Evolutionary conservation across 2,329 filamentous ascomycete species (phyloP).

Genomic region (Fusarium equiseti): DNA sequence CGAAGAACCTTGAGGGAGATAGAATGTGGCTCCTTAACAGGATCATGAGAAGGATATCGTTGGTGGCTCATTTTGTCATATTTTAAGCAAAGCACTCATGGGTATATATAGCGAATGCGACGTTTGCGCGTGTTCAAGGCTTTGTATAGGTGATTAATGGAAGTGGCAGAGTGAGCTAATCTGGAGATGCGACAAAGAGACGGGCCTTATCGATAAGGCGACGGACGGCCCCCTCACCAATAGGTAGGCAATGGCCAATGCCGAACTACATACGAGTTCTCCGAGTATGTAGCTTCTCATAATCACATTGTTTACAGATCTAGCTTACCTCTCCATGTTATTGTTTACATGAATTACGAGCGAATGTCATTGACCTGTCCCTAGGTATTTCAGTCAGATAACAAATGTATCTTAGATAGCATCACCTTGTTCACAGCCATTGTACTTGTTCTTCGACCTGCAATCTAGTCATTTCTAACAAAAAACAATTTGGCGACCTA

Average conservation of each 20-base stretch:
- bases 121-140: neutral
- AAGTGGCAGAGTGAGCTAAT: neutral
- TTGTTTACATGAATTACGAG: constrained; percentile 25
- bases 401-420: constrained; percentile 1
- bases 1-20: constrained; percentile 82
- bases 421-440: constrained; percentile 29
- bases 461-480: constrained; percentile 36
- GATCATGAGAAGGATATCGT: constrained; percentile 67
- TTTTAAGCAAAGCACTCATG: neutral
- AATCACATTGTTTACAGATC: neutral
- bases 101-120: neutral
- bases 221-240: constrained; percentile 5
- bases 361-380: constrained; percentile 1
- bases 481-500: constrained; percentile 37
- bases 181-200: constrained; percentile 16
- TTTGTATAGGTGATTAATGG: neutral
- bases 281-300: neutral
- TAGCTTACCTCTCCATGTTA: neutral
- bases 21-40: constrained; percentile 79
- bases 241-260: neutral
- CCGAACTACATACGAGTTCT: constrained; percentile 1
- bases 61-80: constrained; percentile 66
- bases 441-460: constrained; percentile 31
- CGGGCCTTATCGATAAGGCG: constrained; percentile 39
- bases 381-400: constrained; percentile 1